These are phyloP conservation scores for Phalaenopsis aphrodite DNA, from an alignment of 106 monocot genomes.

Conservation along the genomic window DNA sequence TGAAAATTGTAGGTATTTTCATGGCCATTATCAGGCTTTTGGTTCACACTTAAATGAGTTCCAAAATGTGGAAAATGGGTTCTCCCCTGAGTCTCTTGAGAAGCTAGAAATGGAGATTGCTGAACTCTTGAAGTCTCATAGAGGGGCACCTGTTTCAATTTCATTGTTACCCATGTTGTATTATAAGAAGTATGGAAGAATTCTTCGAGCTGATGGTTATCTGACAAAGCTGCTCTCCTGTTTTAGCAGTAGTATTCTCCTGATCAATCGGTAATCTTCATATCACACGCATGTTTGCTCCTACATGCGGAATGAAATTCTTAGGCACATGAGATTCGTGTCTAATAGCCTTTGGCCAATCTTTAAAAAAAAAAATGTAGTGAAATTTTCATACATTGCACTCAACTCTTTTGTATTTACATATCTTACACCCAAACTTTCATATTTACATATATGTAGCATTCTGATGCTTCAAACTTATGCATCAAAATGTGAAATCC, in stretches of 20 bases:
- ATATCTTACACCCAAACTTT: too few relatives aligned
- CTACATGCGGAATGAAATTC: too few relatives aligned
- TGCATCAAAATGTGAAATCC: too few relatives aligned
- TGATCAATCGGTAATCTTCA: slow-evolving; percentile 54
- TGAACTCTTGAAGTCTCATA: slow-evolving; percentile 48
- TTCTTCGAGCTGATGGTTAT: slow-evolving; percentile 68
- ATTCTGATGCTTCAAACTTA: too few relatives aligned
- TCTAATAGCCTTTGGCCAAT: too few relatives aligned
- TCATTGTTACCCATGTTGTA: slow-evolving; percentile 60
- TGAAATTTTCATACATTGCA: too few relatives aligned
- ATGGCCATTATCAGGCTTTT: slow-evolving; percentile 22
- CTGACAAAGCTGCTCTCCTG: slow-evolving; percentile 62
- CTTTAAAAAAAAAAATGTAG: too few relatives aligned
- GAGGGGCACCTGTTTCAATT: slow-evolving; percentile 50
- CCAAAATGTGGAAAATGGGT: slow-evolving; percentile 22
- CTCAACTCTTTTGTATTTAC: too few relatives aligned
- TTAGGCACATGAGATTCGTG: too few relatives aligned
- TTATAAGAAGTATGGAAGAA: slow-evolving; percentile 58
- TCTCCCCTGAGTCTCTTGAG: slow-evolving; percentile 41
- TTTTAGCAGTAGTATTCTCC: slow-evolving; percentile 52
- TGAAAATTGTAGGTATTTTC: slow-evolving; percentile 50
- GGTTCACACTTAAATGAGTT: slow-evolving; percentile 20
- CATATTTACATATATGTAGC: too few relatives aligned
- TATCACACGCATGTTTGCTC: not conserved
- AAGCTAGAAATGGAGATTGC: slow-evolving; percentile 66